phyloP scores from a whole-genome alignment of 306 rosid species.

The Crataegus laevigata region DNA sequence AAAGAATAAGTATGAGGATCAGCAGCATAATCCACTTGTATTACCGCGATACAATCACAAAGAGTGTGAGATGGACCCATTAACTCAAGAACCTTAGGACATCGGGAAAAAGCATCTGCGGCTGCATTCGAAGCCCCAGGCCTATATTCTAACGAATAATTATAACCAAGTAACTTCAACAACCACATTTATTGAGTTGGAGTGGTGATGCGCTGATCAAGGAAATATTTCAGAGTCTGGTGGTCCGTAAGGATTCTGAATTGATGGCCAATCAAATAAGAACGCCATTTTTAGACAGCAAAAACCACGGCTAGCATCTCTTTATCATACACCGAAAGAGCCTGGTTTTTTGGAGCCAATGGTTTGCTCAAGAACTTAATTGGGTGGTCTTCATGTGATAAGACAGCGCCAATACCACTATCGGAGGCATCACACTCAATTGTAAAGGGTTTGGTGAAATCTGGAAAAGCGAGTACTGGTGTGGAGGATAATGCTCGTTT shows the following conservation, averaged over 20 bases:
- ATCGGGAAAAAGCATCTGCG: neutral
- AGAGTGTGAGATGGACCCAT: neutral
- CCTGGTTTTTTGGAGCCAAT: neutral
- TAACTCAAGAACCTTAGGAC: rapidly evolving
- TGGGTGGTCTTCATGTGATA: neutral
- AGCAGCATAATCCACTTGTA: too few species aligned
- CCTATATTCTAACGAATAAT: neutral
- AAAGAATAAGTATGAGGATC: rapidly evolving
- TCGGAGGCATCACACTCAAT: neutral
- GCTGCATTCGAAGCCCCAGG: rapidly evolving
- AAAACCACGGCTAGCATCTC: neutral
- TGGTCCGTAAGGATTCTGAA: neutral
- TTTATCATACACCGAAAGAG: neutral
- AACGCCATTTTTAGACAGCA: neutral
- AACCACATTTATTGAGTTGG: neutral
- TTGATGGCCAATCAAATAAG: neutral
- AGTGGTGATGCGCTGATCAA: neutral
- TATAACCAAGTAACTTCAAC: neutral
- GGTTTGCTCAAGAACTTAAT: neutral
- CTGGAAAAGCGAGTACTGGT: rapidly evolving
- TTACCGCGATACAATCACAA: rapidly evolving
- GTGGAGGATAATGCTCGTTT: rapidly evolving
- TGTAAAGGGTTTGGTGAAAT: neutral
- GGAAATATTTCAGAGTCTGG: neutral
- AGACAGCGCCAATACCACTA: neutral